Conservation (phyloP, 1,284 basidiomycete genomes). For the Caloboletus inedulis region DNA sequence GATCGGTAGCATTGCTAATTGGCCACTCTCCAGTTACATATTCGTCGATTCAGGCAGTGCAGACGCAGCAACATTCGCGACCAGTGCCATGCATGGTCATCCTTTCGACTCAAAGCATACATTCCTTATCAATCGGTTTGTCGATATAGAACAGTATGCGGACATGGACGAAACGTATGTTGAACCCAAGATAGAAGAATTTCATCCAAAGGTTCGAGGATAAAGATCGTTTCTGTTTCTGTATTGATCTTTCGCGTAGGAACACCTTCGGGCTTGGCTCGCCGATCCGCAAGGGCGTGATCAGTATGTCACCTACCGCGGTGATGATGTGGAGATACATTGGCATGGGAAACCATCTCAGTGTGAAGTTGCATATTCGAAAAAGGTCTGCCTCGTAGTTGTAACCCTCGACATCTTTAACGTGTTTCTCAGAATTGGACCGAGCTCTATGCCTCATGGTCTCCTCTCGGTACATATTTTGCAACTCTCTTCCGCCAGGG, state of each 20-base stretch:
- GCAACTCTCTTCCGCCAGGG: conserved; percentile 95
- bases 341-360: conserved; percentile 94
- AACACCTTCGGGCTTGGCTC: conserved; percentile 95
- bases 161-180: conserved; percentile 81
- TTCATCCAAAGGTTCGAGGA: conserved; percentile 66
- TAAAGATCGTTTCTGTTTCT: background rate
- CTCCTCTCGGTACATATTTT: conserved; percentile 91
- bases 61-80: conserved; percentile 81
- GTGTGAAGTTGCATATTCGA: conserved; percentile 76
- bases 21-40: conserved; percentile 57
- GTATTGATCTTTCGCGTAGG: conserved; percentile 45
- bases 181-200: conserved; percentile 80
- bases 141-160: conserved; percentile 87
- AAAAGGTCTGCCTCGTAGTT: conserved; percentile 52
- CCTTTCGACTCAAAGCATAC: conserved; percentile 92
- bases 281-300: conserved; percentile 91
- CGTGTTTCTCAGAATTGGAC: conserved; percentile 75
- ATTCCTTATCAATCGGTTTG: conserved; percentile 88
- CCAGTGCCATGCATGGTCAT: conserved; percentile 79
- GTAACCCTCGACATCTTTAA: conserved; percentile 3
- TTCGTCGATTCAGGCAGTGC: conserved; percentile 86
- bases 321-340: conserved; percentile 86
- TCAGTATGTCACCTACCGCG: conserved; percentile 93
- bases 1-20: conserved; percentile 4
- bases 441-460: conserved; percentile 98